A percentile compares a stretch with the other conserved stretches of the same genome.
Evolutionary conservation across 139 green algal species (phyloP).

Genomic region (Chlorella sp.): DNA sequence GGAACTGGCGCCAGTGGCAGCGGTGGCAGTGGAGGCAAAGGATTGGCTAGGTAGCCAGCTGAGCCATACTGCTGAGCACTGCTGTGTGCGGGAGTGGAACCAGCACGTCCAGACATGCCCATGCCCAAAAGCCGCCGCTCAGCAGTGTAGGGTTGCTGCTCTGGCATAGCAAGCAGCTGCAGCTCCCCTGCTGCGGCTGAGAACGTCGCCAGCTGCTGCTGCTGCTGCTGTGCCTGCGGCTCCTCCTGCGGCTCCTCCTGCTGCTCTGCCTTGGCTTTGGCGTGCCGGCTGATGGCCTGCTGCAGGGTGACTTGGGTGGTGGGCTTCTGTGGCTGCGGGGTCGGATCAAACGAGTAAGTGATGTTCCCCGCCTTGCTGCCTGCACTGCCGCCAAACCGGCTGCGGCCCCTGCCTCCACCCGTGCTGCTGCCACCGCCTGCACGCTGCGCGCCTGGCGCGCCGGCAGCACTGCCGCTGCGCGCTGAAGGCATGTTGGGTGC

Average conservation of each 20-base stretch:
- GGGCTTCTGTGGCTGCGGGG: not conserved
- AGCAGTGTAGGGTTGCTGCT: no score
- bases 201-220: not conserved
- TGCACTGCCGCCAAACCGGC: not conserved
- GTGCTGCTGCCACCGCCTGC: not conserved
- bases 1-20: no score
- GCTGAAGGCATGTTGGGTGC: not conserved
- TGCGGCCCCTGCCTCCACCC: not conserved
- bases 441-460: no score
- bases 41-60: no score
- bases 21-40: no score
- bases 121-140: no score
- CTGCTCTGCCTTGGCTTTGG: not conserved
- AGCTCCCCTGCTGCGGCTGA: not conserved
- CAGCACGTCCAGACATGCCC: no score
- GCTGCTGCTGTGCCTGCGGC: not conserved
- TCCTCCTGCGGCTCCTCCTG: not conserved
- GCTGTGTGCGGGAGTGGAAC: no score
- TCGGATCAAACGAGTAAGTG: not conserved
- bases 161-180: not conserved
- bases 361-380: not conserved
- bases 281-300: slow-evolving; percentile 2
- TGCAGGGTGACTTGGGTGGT: slow-evolving; percentile 16
- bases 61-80: no score
- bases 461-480: not conserved